Base-by-base conservation (phyloP, 495 filamentous ascomycete species). In the Umbilicaria muhlenbergii region DNA sequence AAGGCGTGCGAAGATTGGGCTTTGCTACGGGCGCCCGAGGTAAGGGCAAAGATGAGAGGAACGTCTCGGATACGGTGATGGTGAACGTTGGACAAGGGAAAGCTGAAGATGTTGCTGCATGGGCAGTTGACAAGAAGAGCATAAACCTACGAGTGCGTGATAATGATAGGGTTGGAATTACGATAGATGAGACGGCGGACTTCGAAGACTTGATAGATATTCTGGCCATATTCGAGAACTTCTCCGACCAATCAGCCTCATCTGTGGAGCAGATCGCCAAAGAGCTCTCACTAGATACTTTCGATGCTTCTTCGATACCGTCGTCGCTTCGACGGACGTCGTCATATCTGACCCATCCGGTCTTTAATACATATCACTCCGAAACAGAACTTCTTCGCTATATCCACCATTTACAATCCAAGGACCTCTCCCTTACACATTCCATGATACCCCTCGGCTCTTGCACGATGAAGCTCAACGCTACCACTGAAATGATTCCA, bases 381-480 rank as follows among this genome's bases (percentile, higher is more conserved):
- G 91, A 98, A 62, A 95, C 91, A 2, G 86, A 95, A 59, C 74
- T 98, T 58, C 72, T 96, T 34, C 81, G 91, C 34, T 98, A 98
- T 65, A 94, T 96, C 43, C 75, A 86, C 50, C 86, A 94, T 60
- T 72, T 98, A 8, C 83, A 94, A 61, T 94, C 87, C 35, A 94
- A 94, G 61, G 91, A 98, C 59, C 68, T 98, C 5, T 96, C 92
- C 14, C 69, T 96, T 34, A 83, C 83, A 6, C 92, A 96, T 66
- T 96, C 92, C 11, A 98, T 98, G 91, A 98, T 98, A 49, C 88
- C 91, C 6, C 75, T 98, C n/a, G 91, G 91, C 21, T 96, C 92
- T 14, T 98, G 91, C 69, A 98, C 91, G 17, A 98, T 98, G 91
- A 98, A 98, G 71, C 78, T 98, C 36, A 98, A 98, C 56, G 86